Percentiles rank a stretch among this genome's conserved stretches.
phyloP scores from a whole-genome alignment of 371 early-diverging fungal genomes.

The Basidiobolus meristosporus region DNA sequence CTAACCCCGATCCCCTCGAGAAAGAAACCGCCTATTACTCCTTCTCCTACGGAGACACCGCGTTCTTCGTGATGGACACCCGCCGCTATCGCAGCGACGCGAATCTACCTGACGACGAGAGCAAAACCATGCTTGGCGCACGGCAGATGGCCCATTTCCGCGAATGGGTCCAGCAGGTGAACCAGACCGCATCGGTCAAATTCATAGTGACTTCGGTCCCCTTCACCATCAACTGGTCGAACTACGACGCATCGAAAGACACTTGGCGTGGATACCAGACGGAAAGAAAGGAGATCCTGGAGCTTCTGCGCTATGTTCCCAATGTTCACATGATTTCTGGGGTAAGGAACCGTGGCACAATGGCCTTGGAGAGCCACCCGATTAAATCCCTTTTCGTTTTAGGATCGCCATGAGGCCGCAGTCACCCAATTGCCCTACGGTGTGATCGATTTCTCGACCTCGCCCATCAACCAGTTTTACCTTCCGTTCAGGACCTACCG shows the following conservation, averaged over 20 bases:
- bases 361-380: too few relatives aligned
- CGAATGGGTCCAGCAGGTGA: conserved; percentile 4
- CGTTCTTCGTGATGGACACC: conserved; percentile 20
- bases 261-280: conserved; percentile 21
- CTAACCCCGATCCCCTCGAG: conserved; percentile 6
- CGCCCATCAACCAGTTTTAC: conserved; percentile 22
- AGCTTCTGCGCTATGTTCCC: conserved; percentile 8
- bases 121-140: conserved; percentile 14
- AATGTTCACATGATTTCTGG: conserved; percentile 21
- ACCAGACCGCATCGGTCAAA: conserved; percentile 16
- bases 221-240: conserved; percentile 13
- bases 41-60: conserved; percentile 15
- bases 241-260: conserved; percentile 12
- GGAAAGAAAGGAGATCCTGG: conserved; percentile 16
- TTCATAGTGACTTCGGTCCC: conserved; percentile 21
- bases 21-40: conserved; percentile 10
- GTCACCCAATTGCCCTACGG: conserved; percentile 12
- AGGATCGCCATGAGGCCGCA: conserved; percentile 22
- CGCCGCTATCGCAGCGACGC: conserved; percentile 19
- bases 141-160: conserved; percentile 5
- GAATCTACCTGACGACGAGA: conserved; percentile 3
- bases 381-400: not conserved
- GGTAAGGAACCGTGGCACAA: conserved; percentile 1
- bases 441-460: conserved; percentile 17
- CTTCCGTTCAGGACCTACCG: conserved; percentile 8